Base-by-base conservation (phyloP, 2,329 filamentous ascomycete species). In the Neopestalotiopsis rosae region DNA sequence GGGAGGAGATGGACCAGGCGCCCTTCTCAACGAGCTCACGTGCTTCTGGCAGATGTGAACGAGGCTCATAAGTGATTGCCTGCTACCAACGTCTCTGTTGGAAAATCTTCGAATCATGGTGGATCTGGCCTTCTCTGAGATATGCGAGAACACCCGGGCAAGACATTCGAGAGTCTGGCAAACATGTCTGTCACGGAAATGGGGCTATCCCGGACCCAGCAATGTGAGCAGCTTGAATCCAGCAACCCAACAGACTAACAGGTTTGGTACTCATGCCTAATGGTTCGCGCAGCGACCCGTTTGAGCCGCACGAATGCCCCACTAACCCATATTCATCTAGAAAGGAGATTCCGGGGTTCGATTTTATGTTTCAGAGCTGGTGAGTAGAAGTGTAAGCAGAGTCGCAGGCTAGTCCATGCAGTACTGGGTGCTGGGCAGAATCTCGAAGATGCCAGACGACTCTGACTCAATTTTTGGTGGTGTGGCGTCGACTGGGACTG, bases 141-240 rank as follows among this genome's bases (percentile, higher is more conserved):
- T 40, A 28, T 24, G 14, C 13, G 24, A 38, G 28, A 57, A 20
- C 28, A 14, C 38, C 28, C 20, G 32, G 68, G 70, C 69, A 71
- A 74, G 69, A 72, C 70, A 74, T 71, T 45, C 40, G 65, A 65
- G 66, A 65, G 57, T 58, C 57, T 61, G 66, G 61, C 49, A 68
- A 69, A 66, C 69, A 66, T 57, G 65, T 56, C 68, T 65, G 40
- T 17, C 62, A 17, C 52, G 67, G 45, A 49, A 49, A 67, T 65
- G 66, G 34, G 59, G 38, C 38, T 34, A 56, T 67, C 63, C 63
- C n/a, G 40, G 64, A 38, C 67, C 63, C 65, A 64, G 68, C 68
- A 70, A 71, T 56, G 67, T 20, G 69, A 69, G 65, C 69, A 69
- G 69, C 24, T 67, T 57, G 70, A 57, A 71, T 34, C 30, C 64